Base-by-base conservation (phyloP, 1,139 yeast species). In the Scheffersomyces stambukii region DNA sequence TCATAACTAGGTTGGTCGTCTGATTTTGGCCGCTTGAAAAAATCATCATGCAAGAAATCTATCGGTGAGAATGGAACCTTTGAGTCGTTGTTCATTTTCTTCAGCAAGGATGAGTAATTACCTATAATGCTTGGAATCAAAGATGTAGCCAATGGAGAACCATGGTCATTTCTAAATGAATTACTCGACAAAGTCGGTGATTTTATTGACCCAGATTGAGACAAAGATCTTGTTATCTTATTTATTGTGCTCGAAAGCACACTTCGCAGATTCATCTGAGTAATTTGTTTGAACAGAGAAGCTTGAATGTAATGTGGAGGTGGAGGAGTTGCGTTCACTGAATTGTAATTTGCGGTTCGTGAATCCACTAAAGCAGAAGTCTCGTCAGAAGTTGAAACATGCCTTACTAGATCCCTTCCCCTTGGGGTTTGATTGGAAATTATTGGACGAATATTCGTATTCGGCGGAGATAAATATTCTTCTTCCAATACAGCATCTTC, bases 41-140 rank as follows among this genome's bases (percentile, higher is more conserved):
- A 55, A 7, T 57, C 62, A 35, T 60, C 66, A 33, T 46, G 47
- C 31, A 66, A 50, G 37, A 66, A 66, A 40, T 66, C 72, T 19
- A 52, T 57, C 4, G 73, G 73, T 43, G 59, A 58, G 37, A 66
- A 65, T 16, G 73, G 73, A 2, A 57, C 45, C 33, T 61, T 64
- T 17, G 53, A 35, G 8, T 57, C 66, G 36, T 58, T 46, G 6
- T 52, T 37, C 60, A 64, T 52, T 31, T 62, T 64, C 38, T 55
- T 57, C 17, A 55, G 50, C 2, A 65, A 53, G 11, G 62, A 59
- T 8, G 70, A 61, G 34, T 61, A 62, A 13, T 57, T 60, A 6
- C 68, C 69, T 8, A 65, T 56, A 8, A 66, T 54, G 7, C 68
- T 60, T 1, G 73, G 73, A 8, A 66, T 52, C 21, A 65, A 45